phyloP scores from a whole-genome alignment of 495 filamentous ascomycete species.

The Trichoderma orchidacearum region DNA sequence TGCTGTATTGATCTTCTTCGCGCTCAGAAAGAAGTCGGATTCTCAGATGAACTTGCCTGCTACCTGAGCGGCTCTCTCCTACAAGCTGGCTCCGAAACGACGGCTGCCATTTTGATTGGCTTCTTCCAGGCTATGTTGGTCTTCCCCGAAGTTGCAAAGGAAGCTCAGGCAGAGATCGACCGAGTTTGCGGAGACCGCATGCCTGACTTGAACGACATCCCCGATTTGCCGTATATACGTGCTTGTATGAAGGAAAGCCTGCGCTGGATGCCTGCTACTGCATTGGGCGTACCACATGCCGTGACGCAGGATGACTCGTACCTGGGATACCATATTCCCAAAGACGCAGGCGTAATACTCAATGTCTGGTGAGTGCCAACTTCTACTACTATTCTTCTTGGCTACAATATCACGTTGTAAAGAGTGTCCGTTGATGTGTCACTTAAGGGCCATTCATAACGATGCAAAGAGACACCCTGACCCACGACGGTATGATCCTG shows the following conservation, averaged over 20 bases:
- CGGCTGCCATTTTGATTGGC: constrained; percentile 30
- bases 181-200: constrained; percentile 38
- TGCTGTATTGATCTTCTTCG: background rate
- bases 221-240: constrained; percentile 33
- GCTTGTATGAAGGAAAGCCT: constrained; percentile 47
- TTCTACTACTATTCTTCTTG: background rate
- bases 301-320: constrained; percentile 36
- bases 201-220: constrained; percentile 31
- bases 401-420: background rate
- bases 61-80: constrained; percentile 36
- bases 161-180: constrained; percentile 46
- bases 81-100: constrained; percentile 33
- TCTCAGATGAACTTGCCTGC: constrained; percentile 29
- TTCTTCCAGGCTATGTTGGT: constrained; percentile 35
- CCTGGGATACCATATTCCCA: constrained; percentile 37
- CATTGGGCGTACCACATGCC: constrained; percentile 42
- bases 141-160: constrained; percentile 31
- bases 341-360: constrained; percentile 27
- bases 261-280: constrained; percentile 46
- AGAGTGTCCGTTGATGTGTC: background rate
- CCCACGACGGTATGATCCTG: constrained; percentile 21
- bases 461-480: constrained; percentile 22
- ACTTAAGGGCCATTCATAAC: constrained; percentile 18
- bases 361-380: constrained; percentile 26
- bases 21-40: constrained; percentile 14